Base-by-base conservation (phyloP, 2,329 filamentous ascomycete species). In the Fusarium hainanense region DNA sequence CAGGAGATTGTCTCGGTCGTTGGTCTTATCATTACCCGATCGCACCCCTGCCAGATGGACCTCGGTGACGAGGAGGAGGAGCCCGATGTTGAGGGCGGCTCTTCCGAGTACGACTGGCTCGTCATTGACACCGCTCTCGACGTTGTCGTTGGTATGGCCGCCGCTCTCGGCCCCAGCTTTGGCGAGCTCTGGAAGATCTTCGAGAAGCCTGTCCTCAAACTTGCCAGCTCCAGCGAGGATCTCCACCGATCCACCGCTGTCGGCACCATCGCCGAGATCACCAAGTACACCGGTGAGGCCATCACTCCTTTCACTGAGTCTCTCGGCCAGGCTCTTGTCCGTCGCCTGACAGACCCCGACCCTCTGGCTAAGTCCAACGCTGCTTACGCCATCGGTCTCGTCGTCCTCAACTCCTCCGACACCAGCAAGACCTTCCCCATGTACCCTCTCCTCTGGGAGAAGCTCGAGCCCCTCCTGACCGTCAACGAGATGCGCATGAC, bases 91-190 rank as follows among this genome's bases (percentile, higher is more conserved):
- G 89, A 92, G 58, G 84, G 84, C 56, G 95, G 94, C 78, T 92
- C 92, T 30, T 97, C 95, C 4, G 96, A 99, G 83, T 97, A 97
- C 76, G 96, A 98, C 84, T 98, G 96, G 96, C 88, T 98, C 20
- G 91, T 97, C 54, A 92, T 98, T 57, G 96, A 99, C 83, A 97
- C 94, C 12, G 94, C 93, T 37, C 88, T 98, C 58, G 96, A 98
- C 71, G 93, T 97, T 48, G 86, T 98, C 52, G 93, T 93, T 54
- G 93, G 93, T 40, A 88, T 98, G 42, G 90, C 94, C 21, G 89
- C 89, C 48, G 93, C 93, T 32, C 89, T 98, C 16, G 96, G 96
- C 41, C 80, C 87, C 23, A 89, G 90, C 73, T 98, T 98, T 76
- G 87, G 87, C 58, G 92, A 97, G 83, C 85, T 98, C 67, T 98